Percentiles rank a stretch among this genome's conserved stretches.
Evolutionary conservation across 1,284 basidiomycete genomes (phyloP).

Genomic region (Puccinia polysora): DNA sequence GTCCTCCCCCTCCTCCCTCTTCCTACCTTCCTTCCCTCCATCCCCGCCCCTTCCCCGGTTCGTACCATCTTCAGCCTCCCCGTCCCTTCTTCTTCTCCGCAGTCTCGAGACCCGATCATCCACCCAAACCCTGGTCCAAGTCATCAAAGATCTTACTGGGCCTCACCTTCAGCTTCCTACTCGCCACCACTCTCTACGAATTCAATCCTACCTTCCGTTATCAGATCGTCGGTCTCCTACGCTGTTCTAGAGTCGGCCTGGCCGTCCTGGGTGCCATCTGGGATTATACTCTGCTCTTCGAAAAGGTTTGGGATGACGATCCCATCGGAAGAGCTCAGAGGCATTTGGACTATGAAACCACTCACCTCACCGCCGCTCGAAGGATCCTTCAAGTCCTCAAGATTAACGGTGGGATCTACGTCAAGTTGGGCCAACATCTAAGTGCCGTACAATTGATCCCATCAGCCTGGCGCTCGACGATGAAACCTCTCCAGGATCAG

Average conservation of each 20-base stretch:
- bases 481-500: conserved; percentile 65
- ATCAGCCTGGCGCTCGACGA: conserved; percentile 63
- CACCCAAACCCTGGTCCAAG: not conserved
- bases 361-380: conserved; percentile 61
- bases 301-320: conserved; percentile 53
- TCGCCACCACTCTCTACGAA: conserved; percentile 51
- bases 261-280: conserved; percentile 60
- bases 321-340: conserved; percentile 46
- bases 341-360: conserved; percentile 64
- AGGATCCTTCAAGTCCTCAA: conserved; percentile 72
- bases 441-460: conserved; percentile 67
- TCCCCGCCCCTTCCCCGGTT: too few species aligned
- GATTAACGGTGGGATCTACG: conserved; percentile 87
- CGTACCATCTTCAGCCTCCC: not conserved
- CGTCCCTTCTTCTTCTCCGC: not conserved
- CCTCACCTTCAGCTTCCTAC: not conserved
- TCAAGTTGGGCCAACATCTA: conserved; percentile 68
- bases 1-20: too few species aligned
- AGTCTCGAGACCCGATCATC: not conserved
- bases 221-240: conserved; percentile 56
- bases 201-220: conserved; percentile 55
- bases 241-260: conserved; percentile 63
- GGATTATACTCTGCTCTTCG: conserved; percentile 79
- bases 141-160: not conserved
- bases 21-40: too few species aligned